Evolutionary conservation across 148 eudicot species (phyloP), one percentile per base, ranked within the genome.

Genomic region (Fallopia convolvulus): DNA sequence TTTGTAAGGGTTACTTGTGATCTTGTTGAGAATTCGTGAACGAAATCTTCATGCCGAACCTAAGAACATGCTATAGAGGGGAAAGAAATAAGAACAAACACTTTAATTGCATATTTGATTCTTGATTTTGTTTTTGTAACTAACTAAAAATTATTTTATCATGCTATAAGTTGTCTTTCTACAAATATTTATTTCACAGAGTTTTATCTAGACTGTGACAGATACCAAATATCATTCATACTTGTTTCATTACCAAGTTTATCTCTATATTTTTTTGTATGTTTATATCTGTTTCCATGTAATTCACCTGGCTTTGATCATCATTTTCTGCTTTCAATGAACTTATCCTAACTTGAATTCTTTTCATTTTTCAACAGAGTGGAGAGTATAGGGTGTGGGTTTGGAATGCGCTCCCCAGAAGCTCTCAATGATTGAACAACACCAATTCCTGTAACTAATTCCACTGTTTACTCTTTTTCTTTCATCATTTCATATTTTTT

Each of bases 361-460:
- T 32, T 18, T 50, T 66, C 23, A 3, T 39, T 70, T 71, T 74
- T 26, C 32, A 74, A 80, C 97, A 91, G 97, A 86, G 90, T 93
- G 36, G 94, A 90, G 83, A 90, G 47, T 78, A 86, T 74, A 18
- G 86, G 80, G 81, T 86, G 85, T 70, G 98, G 98, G 77, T 93
- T 91, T 78, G 98, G 98, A 21, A 91, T 93, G 97, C 89, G 85
- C 77, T 82, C 85, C 52, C 94, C 94, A 15, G 88, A 79, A 75
- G 40, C 79, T 7, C 46, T 8, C 53, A 36, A 68, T 39, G 42
- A 39, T 68, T 68, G 72, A 68, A 36, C 42, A 68, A 33, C 11
- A 68, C 72, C 46, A 36, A 36, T 63, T 23, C 65, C 18, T 30
- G 46, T 68, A 66, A 36, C n/a, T 36, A 17, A 9, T 32, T 13